Conservation (phyloP, 768 basidiomycete species). For the Austroboletus festivus region DNA sequence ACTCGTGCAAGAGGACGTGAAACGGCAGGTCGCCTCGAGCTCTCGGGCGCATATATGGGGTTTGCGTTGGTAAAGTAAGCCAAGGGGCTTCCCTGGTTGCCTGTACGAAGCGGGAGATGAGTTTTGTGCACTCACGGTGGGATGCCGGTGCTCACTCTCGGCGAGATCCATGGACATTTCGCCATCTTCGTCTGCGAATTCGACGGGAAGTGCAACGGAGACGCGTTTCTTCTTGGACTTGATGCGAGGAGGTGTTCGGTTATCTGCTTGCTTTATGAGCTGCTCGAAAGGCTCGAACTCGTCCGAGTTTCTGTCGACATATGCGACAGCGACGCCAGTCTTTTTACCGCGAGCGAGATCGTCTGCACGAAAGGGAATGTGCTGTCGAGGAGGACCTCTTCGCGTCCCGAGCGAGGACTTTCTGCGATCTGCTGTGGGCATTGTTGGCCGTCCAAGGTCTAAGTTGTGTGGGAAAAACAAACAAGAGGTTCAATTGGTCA, state of each 20-base stretch:
- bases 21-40: constrained; percentile 33
- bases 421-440: constrained; percentile 30
- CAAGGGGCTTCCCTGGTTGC: constrained; percentile 31
- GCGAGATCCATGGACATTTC: constrained; percentile 79
- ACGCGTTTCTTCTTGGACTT: constrained; percentile 51
- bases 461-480: constrained; percentile 26
- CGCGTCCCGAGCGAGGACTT: constrained; percentile 44
- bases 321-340: constrained; percentile 67
- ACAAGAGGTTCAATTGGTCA: constrained; percentile 23
- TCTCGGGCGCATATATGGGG: constrained; percentile 39
- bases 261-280: constrained; percentile 66
- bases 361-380: constrained; percentile 76
- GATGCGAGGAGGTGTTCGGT: constrained; percentile 56
- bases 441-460: constrained; percentile 10
- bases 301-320: constrained; percentile 71
- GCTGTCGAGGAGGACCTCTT: constrained; percentile 59
- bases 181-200: constrained; percentile 51
- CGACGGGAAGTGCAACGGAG: constrained; percentile 32
- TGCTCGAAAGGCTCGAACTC: constrained; percentile 83
- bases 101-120: constrained; percentile 11
- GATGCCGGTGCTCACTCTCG: constrained; percentile 50
- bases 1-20: constrained; percentile 49
- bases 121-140: neutral
- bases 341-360: constrained; percentile 77
- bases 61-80: constrained; percentile 35